Conservation (phyloP, 2,329 filamentous ascomycete species). For the Sclerotinia subarctica region DNA sequence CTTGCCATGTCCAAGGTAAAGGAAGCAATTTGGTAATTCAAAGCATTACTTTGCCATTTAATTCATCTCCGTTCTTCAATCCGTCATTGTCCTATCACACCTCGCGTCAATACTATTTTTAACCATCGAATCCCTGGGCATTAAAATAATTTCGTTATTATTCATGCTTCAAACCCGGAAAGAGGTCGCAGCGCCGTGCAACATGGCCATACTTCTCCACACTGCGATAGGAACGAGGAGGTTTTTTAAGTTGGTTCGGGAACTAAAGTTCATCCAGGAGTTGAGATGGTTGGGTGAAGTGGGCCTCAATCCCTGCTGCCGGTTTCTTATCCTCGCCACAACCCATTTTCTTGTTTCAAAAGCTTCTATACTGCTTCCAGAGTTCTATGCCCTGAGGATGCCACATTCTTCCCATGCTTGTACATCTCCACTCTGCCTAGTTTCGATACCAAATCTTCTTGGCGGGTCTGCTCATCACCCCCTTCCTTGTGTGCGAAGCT, state of each 20-base stretch:
- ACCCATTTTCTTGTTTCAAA: conserved; percentile 27
- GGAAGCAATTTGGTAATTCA: not conserved
- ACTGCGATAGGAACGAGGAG: conserved; percentile 9
- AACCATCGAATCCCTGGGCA: conserved; percentile 21
- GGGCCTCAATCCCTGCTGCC: conserved; percentile 13
- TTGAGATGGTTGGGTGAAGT: conserved; percentile 18
- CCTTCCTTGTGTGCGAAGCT: conserved; percentile 14
- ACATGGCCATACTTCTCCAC: conserved; percentile 17
- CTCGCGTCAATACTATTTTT: conserved; percentile 20
- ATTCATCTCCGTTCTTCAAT: conserved; percentile 20
- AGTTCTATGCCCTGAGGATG: conserved; percentile 27
- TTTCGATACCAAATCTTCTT: conserved; percentile 15
- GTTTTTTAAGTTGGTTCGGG: not conserved
- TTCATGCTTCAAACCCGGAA: conserved; percentile 20
- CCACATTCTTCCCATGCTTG: conserved; percentile 2
- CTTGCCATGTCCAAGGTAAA: not conserved
- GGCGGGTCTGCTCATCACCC: conserved; percentile 6
- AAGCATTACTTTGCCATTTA: conserved; percentile 25
- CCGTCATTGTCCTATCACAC: conserved; percentile 13
- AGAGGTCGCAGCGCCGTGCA: conserved; percentile 18
- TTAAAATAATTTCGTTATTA: conserved; percentile 19
- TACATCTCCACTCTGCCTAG: conserved; percentile 10
- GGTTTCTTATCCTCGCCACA: conserved; percentile 18
- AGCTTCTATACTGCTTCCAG: conserved; percentile 34
- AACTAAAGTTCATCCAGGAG: conserved; percentile 22